phyloP scores from a whole-genome alignment of 1,139 yeast genomes.

The Debaryomyces psychrophilus region DNA sequence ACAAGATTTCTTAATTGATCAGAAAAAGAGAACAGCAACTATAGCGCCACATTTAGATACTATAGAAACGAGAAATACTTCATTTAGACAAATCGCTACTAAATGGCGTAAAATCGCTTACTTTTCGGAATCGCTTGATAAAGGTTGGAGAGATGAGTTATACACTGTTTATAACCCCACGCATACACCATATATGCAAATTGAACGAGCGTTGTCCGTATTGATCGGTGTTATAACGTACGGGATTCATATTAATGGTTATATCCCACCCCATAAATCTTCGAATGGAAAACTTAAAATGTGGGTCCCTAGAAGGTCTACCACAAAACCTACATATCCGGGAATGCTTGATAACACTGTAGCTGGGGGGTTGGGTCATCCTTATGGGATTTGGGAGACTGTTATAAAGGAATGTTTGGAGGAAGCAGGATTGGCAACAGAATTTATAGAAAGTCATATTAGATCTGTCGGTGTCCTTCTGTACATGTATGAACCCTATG shows the following conservation, averaged over 20 bases:
- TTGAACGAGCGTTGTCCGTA: slow-evolving; percentile 84
- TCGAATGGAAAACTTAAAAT: slow-evolving; percentile 53
- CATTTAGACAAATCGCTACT: slow-evolving; percentile 48
- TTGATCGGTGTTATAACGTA: slow-evolving; percentile 84
- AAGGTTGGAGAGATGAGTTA: slow-evolving; percentile 89
- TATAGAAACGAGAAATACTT: slow-evolving; percentile 47
- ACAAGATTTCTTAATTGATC: slow-evolving; percentile 39
- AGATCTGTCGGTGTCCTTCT: slow-evolving; percentile 67
- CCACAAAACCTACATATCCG: slow-evolving; percentile 83
- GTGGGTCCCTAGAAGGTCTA: slow-evolving; percentile 87
- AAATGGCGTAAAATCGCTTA: slow-evolving; percentile 41
- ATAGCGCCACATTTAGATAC: slow-evolving; percentile 45
- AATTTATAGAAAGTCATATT: slow-evolving; percentile 49
- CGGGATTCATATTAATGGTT: slow-evolving; percentile 89
- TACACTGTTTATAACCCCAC: slow-evolving; percentile 69
- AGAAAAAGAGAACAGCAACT: slow-evolving; percentile 30
- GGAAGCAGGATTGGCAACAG: slow-evolving; percentile 77
- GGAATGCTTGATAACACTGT: slow-evolving; percentile 90
- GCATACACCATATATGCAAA: slow-evolving; percentile 57
- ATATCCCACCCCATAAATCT: slow-evolving; percentile 44
- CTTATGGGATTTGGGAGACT: slow-evolving; percentile 75
- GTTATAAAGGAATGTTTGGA: slow-evolving; percentile 83
- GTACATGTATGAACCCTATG: slow-evolving; percentile 54
- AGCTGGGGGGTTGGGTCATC: slow-evolving; percentile 93
- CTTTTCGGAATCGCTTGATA: slow-evolving; percentile 46